These are phyloP conservation scores for Agrocybe pediades DNA, from an alignment of 768 basidiomycete species.

Conservation along the genomic window DNA sequence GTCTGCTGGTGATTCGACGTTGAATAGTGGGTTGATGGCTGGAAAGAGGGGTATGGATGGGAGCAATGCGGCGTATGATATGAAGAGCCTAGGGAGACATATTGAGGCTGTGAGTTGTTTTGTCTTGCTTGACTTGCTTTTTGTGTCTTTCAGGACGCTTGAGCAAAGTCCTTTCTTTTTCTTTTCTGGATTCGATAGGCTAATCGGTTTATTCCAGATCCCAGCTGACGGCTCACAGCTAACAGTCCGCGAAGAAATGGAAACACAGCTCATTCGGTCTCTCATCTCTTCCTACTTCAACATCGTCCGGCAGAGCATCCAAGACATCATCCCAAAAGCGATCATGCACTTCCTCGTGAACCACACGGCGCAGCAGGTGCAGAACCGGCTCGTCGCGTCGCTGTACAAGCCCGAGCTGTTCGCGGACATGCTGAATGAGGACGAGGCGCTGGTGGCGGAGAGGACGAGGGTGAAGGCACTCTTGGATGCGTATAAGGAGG, in stretches of 20 bases:
- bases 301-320: constrained; percentile 95
- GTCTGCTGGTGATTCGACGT: constrained; percentile 50
- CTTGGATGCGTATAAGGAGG: constrained; percentile 94
- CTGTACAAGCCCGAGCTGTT: constrained; percentile 96
- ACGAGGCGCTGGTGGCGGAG: constrained; percentile 93
- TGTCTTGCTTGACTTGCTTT: constrained; percentile 1
- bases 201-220: constrained; percentile 39
- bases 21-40: constrained; percentile 65
- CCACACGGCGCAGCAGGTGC: constrained; percentile 93
- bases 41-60: constrained; percentile 69
- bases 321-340: constrained; percentile 96
- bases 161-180: background rate
- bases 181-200: background rate
- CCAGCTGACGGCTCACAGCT: constrained; percentile 64
- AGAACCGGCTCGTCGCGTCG: constrained; percentile 92
- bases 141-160: constrained; percentile 12
- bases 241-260: constrained; percentile 91
- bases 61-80: constrained; percentile 89
- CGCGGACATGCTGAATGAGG: constrained; percentile 88
- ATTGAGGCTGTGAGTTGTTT: constrained; percentile 85
- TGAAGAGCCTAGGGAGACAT: constrained; percentile 98
- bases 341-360: constrained; percentile 99
- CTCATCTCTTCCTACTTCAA: constrained; percentile 95
- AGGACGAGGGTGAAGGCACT: constrained; percentile 91
- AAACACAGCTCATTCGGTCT: constrained; percentile 91